phyloP scores from a whole-genome alignment of 306 rosid genomes.

The Prosopis cineraria region DNA sequence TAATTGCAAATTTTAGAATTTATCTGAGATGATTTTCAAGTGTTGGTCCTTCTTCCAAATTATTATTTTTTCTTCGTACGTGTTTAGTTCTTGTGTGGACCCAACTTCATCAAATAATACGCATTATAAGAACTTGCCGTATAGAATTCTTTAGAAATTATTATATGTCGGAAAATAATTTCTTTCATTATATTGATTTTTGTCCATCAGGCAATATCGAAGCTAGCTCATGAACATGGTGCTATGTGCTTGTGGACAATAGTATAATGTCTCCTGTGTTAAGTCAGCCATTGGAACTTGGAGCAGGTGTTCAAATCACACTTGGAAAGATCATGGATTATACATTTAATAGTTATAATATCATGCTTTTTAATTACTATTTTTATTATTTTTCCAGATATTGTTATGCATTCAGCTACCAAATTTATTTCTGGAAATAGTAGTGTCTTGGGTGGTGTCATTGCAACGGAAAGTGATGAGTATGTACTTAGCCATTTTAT shows the following conservation, averaged over 20 bases:
- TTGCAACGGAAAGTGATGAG: too few species aligned
- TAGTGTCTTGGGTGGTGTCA: too few species aligned
- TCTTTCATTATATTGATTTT: neutral
- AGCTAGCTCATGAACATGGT: slow-evolving; percentile 75
- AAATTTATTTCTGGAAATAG: too few species aligned
- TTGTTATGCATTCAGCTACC: too few species aligned
- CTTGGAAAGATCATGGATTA: neutral
- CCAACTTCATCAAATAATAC: neutral
- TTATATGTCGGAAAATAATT: slow-evolving; percentile 15
- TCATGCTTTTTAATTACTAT: too few species aligned
- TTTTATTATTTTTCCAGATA: too few species aligned
- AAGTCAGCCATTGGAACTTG: slow-evolving; percentile 81
- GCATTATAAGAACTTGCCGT: neutral
- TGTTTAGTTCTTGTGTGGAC: neutral
- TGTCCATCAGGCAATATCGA: slow-evolving; percentile 74
- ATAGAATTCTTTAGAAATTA: neutral
- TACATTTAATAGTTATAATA: too few species aligned
- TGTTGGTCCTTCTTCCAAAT: too few species aligned
- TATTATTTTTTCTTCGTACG: too few species aligned
- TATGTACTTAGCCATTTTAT: too few species aligned
- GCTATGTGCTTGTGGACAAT: slow-evolving; percentile 85
- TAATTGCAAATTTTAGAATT: too few species aligned
- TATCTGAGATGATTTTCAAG: too few species aligned
- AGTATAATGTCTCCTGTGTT: slow-evolving; percentile 93
- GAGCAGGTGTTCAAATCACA: slow-evolving; percentile 62